A percentile compares a stretch with the other conserved stretches of the same genome.
These are phyloP conservation scores for Mucor sp. DNA, from an alignment of 371 early-diverging fungal species.

Conservation along the genomic window DNA sequence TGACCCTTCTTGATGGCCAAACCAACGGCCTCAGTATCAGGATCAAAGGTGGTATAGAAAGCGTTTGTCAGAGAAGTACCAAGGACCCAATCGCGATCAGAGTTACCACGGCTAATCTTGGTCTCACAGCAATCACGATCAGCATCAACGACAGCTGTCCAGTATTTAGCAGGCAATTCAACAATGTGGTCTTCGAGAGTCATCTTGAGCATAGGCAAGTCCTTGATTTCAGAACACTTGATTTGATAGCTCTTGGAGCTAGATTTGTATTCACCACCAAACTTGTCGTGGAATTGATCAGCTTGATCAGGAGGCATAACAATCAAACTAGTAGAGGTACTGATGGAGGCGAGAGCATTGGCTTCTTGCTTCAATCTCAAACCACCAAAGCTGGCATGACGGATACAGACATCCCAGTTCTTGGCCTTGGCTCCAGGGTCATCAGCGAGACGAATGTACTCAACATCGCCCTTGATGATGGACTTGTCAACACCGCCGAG, in stretches of 20 bases:
- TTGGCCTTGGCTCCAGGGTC: conserved; percentile 25
- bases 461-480: conserved; percentile 36
- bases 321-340: conserved; percentile 38
- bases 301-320: conserved; percentile 47
- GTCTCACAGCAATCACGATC: conserved; percentile 42
- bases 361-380: conserved; percentile 33
- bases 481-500: conserved; percentile 43
- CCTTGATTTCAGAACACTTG: conserved; percentile 38
- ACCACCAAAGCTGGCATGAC: conserved; percentile 37
- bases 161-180: conserved; percentile 43
- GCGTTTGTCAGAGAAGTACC: conserved; percentile 46
- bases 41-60: conserved; percentile 47
- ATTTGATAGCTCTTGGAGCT: conserved; percentile 33
- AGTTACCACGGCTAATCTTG: conserved; percentile 39
- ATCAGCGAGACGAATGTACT: conserved; percentile 38
- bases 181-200: conserved; percentile 40
- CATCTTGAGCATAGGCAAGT: conserved; percentile 41
- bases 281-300: conserved; percentile 41
- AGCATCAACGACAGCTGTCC: conserved; percentile 36
- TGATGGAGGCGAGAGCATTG: conserved; percentile 42
- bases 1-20: conserved; percentile 45
- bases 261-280: conserved; percentile 32
- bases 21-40: conserved; percentile 41
- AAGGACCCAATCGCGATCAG: conserved; percentile 47
- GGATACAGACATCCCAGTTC: conserved; percentile 49